phyloP scores from a whole-genome alignment of 768 basidiomycete species.

The Amanita pallidorosea region DNA sequence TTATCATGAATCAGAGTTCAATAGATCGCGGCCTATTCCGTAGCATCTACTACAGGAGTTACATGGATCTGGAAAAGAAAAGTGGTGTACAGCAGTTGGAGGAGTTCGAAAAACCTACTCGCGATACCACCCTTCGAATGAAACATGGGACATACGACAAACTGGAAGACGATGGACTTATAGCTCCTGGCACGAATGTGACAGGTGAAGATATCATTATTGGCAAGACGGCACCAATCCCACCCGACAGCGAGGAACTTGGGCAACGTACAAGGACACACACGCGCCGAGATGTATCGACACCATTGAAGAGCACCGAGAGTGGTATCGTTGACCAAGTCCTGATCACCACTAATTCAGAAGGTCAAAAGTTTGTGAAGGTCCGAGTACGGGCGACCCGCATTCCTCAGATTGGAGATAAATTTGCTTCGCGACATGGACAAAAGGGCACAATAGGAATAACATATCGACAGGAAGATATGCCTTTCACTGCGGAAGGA shows the following conservation, averaged over 20 bases:
- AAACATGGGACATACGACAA: conserved; percentile 99
- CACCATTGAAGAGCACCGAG: conserved; percentile 95
- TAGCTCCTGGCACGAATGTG: conserved; percentile 92
- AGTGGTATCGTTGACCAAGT: conserved; percentile 98
- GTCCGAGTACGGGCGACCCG: conserved; percentile 93
- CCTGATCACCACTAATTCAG: conserved; percentile 89
- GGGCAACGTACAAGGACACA: conserved; percentile 93
- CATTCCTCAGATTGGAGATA: conserved; percentile 97
- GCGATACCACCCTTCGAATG: conserved; percentile 89
- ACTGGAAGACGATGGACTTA: conserved; percentile 90
- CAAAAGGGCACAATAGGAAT: conserved; percentile 99
- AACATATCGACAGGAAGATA: conserved; percentile 98
- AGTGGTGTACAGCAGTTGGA: conserved; percentile 86
- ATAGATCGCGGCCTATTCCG: conserved; percentile 98
- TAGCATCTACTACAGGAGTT: conserved; percentile 96
- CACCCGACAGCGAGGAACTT: conserved; percentile 93
- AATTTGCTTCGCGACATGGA: conserved; percentile 98
- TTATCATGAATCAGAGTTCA: conserved; percentile 99
- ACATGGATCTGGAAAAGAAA: conserved; percentile 98
- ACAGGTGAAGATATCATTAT: conserved; percentile 98
- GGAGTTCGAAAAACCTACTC: conserved; percentile 93
- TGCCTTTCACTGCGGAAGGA: conserved; percentile 98
- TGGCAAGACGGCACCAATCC: conserved; percentile 96
- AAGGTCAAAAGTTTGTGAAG: conserved; percentile 97
- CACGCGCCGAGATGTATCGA: conserved; percentile 92